Conservation (phyloP, 371 early-diverging fungal genomes). For the Cokeromyces recurvatus region DNA sequence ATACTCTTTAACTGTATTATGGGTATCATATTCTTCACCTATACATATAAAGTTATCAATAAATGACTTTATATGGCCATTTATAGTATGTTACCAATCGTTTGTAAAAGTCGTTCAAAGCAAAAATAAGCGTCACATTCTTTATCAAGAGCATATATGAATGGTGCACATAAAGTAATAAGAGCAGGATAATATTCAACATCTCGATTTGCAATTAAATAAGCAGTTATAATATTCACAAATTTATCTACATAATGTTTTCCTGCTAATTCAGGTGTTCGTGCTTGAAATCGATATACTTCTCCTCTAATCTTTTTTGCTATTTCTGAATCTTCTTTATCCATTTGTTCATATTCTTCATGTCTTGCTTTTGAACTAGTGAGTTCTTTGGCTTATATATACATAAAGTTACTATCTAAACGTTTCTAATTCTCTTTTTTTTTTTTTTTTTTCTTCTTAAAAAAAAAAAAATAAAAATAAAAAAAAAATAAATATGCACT, state of each 20-base stretch:
- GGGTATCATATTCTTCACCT: conserved; percentile 50
- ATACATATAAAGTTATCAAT: too few relatives aligned
- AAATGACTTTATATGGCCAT: background rate
- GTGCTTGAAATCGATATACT: conserved; percentile 62
- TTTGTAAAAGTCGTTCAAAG: conserved; percentile 64
- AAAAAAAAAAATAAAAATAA: background rate
- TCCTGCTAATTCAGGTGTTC: conserved; percentile 18
- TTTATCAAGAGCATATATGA: conserved; percentile 58
- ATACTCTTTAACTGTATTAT: conserved; percentile 44
- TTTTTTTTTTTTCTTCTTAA: background rate
- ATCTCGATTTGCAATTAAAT: conserved; percentile 63
- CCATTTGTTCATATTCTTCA: conserved; percentile 64
- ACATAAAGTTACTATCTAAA: too few relatives aligned
- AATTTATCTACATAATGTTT: conserved; percentile 33
- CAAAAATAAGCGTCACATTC: conserved; percentile 77
- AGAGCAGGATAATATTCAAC: conserved; percentile 70
- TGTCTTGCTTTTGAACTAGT: conserved; percentile 55
- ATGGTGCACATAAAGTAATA: conserved; percentile 75
- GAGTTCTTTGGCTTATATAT: conserved; percentile 70
- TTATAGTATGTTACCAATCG: conserved; percentile 63
- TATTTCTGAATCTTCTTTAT: conserved; percentile 63
- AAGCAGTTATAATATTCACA: conserved; percentile 75
- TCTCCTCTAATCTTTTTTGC: conserved; percentile 80
- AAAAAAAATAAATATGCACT: background rate
- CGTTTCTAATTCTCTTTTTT: conserved; percentile 1